Evolutionary conservation across 352 stramenopile genomes (phyloP), one percentile per base, ranked within the genome.

Genomic region (Globisporangium canariense): DNA sequence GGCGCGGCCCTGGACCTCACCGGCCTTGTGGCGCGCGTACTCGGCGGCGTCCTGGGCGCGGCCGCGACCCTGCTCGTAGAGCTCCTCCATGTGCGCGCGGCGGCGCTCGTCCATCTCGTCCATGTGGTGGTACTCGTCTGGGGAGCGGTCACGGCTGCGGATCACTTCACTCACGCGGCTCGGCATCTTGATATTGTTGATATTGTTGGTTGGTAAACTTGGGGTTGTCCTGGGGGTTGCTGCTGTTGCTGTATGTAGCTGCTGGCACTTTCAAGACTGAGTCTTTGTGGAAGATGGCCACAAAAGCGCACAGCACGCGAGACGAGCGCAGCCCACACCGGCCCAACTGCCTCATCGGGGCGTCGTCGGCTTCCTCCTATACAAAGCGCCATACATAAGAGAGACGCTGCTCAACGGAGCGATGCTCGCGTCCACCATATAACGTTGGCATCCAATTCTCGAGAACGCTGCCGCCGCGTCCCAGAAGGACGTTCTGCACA

Each of bases 1-100:
- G 14, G n/a, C 51, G 58, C 41, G 50, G 7, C 55, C 51, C 41
- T 81, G 69, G 7, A 83, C 61, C 20, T 82, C 70, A 16, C 79
- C 74, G 10, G 78, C 32, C 30, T 73, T 80, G 41, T 63, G 62
- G 49, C 65, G 60, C 34, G 59, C 34, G 16, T 58, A 50, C 11
- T 60, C 60, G 0, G 50, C 50, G 16, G 52, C 47, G 13, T 66
- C 60, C 10, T 20, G 11, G 7, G 30, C 63, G 5, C 47, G 63
- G 2, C 25, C 41, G 32, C 60, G 59, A 9, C 54, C 63, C 9
- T 60, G 38, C 20, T 52, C 47, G 7, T 60, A 58, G 32, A 60
- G 34, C 38, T 68, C 63, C 3, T 65, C 56, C 36, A 59, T 46
- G 36, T 58, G 54, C 14, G 25, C 63, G 13, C 57, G 57, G 1